Evolutionary conservation across 805 yeast species (phyloP).

Genomic region (Debaryomyces castellii): DNA sequence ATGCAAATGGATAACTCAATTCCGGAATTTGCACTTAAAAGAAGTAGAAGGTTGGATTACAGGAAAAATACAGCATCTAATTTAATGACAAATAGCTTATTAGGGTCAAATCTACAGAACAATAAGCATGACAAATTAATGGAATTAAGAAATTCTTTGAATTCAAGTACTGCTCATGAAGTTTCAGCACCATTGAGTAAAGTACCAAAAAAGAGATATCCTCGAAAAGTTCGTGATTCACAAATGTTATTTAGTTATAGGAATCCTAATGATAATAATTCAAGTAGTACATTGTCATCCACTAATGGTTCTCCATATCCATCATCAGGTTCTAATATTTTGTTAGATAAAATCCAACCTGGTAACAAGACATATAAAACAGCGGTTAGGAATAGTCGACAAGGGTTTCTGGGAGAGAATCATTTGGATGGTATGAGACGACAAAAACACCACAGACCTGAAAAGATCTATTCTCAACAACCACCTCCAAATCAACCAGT

Average conservation of each 20-base stretch:
- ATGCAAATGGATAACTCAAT: not conserved
- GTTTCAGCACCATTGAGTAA: conserved; percentile 5
- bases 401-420: not conserved
- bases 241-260: conserved; percentile 37
- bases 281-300: not conserved
- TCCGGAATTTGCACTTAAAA: conserved; percentile 28
- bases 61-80: conserved; percentile 23
- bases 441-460: conserved; percentile 5
- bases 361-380: too few relatives aligned
- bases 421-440: not conserved
- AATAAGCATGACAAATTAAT: conserved; percentile 20
- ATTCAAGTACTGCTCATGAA: not conserved
- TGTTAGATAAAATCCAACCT: not conserved
- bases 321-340: conserved; percentile 10
- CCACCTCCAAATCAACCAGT: conserved; percentile 11
- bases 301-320: conserved; percentile 23
- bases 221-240: conserved; percentile 25
- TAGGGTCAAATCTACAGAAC: conserved; percentile 24
- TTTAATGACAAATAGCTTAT: conserved; percentile 3
- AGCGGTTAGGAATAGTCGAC: not conserved
- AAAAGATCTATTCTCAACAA: conserved; percentile 7
- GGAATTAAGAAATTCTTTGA: conserved; percentile 18
- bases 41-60: conserved; percentile 42
- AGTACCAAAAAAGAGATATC: conserved; percentile 6
- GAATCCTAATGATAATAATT: conserved; percentile 16